A percentile compares a stretch with the other conserved stretches of the same genome.
Evolutionary conservation across 176 grass and related monocot species (phyloP).

Genomic region (Lolium rigidum): DNA sequence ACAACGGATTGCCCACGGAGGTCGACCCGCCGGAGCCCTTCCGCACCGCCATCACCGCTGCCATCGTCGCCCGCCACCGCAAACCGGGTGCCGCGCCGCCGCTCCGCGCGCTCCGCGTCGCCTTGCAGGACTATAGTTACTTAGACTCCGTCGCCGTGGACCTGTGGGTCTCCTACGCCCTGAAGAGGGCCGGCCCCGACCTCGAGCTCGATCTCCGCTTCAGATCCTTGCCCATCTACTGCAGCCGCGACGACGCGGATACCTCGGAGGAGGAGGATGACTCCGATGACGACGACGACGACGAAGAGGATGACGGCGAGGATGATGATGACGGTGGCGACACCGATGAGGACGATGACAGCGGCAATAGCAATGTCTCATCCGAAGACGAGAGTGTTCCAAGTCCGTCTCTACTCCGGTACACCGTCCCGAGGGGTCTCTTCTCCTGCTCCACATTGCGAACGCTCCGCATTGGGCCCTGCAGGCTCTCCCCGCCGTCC

Average conservation of each 20-base stretch:
- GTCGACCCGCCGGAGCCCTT: neutral
- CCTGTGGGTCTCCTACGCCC: neutral
- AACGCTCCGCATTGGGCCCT: neutral
- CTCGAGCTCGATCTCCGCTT: neutral
- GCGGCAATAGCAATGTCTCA: neutral
- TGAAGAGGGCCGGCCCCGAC: neutral
- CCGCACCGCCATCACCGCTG: too few species aligned
- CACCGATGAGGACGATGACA: too few species aligned
- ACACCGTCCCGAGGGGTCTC: neutral
- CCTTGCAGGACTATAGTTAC: too few species aligned
- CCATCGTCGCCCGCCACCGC: neutral
- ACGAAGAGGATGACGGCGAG: too few species aligned
- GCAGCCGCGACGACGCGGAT: too few species aligned
- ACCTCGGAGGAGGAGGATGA: too few species aligned
- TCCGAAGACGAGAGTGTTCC: neutral
- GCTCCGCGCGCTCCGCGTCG: neutral
- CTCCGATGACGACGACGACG: too few species aligned
- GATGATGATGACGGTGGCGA: too few species aligned
- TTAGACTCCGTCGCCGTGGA: neutral
- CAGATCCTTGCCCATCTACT: neutral
- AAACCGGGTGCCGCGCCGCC: too few species aligned
- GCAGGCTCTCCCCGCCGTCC: neutral
- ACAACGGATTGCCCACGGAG: neutral
- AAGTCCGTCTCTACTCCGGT: neutral
- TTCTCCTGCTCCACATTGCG: too few species aligned